These are phyloP conservation scores for Skeletonema marinoi DNA, from an alignment of 108 stramenopile genomes.

Conservation along the genomic window DNA sequence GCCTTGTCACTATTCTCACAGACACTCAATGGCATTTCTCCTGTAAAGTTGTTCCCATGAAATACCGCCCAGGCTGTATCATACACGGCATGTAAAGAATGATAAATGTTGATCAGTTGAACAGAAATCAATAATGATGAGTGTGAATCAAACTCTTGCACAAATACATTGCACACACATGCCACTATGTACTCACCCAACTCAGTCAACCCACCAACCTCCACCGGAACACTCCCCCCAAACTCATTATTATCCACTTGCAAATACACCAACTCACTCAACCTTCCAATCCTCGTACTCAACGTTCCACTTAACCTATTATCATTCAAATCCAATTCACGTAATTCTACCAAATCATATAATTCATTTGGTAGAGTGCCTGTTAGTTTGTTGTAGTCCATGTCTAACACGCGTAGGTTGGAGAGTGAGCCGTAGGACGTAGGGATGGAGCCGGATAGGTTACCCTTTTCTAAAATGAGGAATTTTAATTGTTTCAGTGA, in stretches of 20 bases:
- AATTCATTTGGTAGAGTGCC: constrained; percentile 57
- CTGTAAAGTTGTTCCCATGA: not conserved
- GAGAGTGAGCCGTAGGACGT: constrained; percentile 29
- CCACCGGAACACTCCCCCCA: constrained; percentile 58
- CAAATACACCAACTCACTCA: constrained; percentile 58
- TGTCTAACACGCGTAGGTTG: constrained; percentile 46
- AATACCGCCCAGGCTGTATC: not conserved
- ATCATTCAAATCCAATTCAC: constrained; percentile 74
- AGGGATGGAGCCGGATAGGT: constrained; percentile 64
- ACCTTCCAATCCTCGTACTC: constrained; percentile 46
- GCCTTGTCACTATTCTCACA: not conserved
- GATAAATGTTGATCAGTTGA: no score
- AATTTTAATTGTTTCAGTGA: constrained; percentile 41
- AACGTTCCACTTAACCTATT: constrained; percentile 67
- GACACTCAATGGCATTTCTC: not conserved
- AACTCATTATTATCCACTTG: constrained; percentile 69
- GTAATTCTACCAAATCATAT: constrained; percentile 50
- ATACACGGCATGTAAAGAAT: no score
- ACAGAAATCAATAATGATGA: no score
- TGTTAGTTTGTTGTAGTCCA: constrained; percentile 61
- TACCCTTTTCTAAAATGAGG: constrained; percentile 61
- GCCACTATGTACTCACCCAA: not conserved
- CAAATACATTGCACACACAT: no score
- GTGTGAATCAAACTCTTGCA: no score
- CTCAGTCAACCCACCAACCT: constrained; percentile 25